A percentile compares a stretch with the other conserved stretches of the same genome.
Evolutionary conservation across 768 basidiomycete genomes (phyloP).

Genomic region (Phanerochaete carnosa): DNA sequence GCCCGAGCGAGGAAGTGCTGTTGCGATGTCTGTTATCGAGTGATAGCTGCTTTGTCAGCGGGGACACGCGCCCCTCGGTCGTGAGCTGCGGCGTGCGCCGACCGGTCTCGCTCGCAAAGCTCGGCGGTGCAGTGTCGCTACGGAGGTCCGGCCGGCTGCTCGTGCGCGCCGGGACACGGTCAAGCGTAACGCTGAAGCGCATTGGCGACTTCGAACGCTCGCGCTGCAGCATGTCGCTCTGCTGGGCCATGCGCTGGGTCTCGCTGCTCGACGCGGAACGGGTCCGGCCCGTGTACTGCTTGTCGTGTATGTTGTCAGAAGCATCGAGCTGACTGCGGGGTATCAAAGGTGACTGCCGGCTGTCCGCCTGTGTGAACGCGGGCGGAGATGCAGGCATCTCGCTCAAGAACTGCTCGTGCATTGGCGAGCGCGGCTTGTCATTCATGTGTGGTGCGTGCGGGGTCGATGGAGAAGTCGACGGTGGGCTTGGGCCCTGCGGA

Average conservation of each 20-base stretch:
- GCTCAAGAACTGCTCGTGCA: conserved; percentile 28
- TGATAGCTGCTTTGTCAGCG: conserved; percentile 11
- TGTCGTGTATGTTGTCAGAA: neutral
- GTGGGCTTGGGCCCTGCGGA: conserved; percentile 27
- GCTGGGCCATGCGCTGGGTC: conserved; percentile 10
- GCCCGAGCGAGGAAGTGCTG: conserved; percentile 11
- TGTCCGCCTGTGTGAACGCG: neutral
- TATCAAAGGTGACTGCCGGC: neutral
- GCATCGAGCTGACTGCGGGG: conserved; percentile 6
- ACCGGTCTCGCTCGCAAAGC: conserved; percentile 13
- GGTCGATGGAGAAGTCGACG: conserved; percentile 24
- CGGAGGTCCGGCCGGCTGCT: conserved; percentile 24
- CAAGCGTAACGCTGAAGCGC: conserved; percentile 29
- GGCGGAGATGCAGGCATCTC: conserved; percentile 13
- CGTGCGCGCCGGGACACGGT: conserved; percentile 31
- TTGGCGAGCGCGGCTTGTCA: conserved; percentile 28
- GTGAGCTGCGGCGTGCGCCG: conserved; percentile 10
- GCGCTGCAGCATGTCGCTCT: neutral
- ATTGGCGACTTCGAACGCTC: conserved; percentile 19
- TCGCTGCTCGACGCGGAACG: conserved; percentile 23
- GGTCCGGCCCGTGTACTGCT: conserved; percentile 11
- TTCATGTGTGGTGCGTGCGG: conserved; percentile 14
- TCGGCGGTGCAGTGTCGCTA: conserved; percentile 7
- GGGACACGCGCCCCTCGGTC: conserved; percentile 16
- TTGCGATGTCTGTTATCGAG: conserved; percentile 15